Evolutionary conservation across 306 rosid species (phyloP), one percentile per base, ranked within the genome.

Genomic region (Morella rubra): DNA sequence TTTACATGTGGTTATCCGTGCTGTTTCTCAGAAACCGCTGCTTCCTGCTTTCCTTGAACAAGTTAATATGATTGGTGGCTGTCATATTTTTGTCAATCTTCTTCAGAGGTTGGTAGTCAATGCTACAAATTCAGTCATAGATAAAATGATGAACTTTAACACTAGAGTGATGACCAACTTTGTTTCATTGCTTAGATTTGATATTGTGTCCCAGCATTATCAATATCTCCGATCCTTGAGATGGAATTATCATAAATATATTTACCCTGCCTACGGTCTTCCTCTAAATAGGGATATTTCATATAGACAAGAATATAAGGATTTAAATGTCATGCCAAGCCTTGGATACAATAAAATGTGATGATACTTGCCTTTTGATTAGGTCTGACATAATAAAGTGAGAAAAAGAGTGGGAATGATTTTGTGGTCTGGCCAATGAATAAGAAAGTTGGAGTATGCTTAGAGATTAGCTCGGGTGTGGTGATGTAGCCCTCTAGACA

Each of bases 1-100:
- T 85, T 80, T 95, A 53, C 98, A 95, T 83, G 85, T 95, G 98
- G 85, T 95, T 81, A 90, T 95, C 79, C 92, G 98, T 42, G 96
- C 96, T 55, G 88, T 95, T 77, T 84, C 97, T 81, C 97, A 89
- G 82, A 92, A 86, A 79, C 82, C 92, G 65, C 77, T 92, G 80
- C 90, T 95, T 74, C 89, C 93, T 74, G 85, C 93, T 80, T 94
- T 94, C 82, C 92, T 90, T 83, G 98, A 94, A 72, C 97, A 92
- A 85, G 96, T 90, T 78, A 81, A 89, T 85, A 70, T 75, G 44
- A 68, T 90, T 20, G 86, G 94, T 81, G 98, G 97, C 74, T 90
- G 96, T 81, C 96, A 87, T 71, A 78, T 95, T 81, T 95, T 95
- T 88, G 92, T 88, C 87, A 95, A 95, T 88, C 97, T 95, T 83